A percentile compares a stretch with the other conserved stretches of the same genome.
Evolutionary conservation across 2,329 filamentous ascomycete species (phyloP).

Genomic region (Knoxdaviesia proteae): DNA sequence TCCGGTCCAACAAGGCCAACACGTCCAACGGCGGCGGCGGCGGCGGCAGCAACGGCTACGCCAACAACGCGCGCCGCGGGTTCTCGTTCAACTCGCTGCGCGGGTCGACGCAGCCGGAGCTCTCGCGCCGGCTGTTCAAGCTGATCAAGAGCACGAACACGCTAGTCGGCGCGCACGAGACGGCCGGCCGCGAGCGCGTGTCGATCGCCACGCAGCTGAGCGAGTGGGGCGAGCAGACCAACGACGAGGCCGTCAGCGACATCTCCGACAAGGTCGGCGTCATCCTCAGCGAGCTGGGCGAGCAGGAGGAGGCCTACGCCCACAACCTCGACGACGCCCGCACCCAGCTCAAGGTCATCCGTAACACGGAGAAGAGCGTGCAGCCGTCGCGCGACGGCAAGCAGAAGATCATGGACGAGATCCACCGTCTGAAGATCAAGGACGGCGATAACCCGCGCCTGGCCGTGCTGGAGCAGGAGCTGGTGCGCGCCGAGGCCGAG

Average conservation of each 20-base stretch:
- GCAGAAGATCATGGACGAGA: slow-evolving; percentile 77
- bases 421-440: slow-evolving; percentile 76
- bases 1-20: slow-evolving; percentile 41
- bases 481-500: slow-evolving; percentile 88
- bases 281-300: slow-evolving; percentile 74
- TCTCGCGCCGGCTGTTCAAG: slow-evolving; percentile 72
- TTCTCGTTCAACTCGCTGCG: slow-evolving; percentile 79
- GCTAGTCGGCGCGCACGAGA: slow-evolving; percentile 65
- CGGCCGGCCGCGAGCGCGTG: slow-evolving; percentile 64
- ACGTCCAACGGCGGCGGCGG: slow-evolving; percentile 6
- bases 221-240: slow-evolving; percentile 87
- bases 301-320: slow-evolving; percentile 79
- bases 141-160: slow-evolving; percentile 92
- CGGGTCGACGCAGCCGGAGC: slow-evolving; percentile 65
- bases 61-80: slow-evolving; percentile 28
- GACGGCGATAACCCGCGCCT: slow-evolving; percentile 70
- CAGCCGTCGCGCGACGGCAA: slow-evolving; percentile 81
- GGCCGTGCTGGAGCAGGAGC: slow-evolving; percentile 79
- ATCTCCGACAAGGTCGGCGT: slow-evolving; percentile 93
- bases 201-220: slow-evolving; percentile 78
- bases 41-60: slow-evolving; percentile 16
- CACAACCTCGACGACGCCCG: slow-evolving; percentile 75
- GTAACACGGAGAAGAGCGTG: slow-evolving; percentile 88
- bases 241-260: slow-evolving; percentile 71
- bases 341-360: slow-evolving; percentile 66